Conservation (phyloP, 208 protist species). For the Leishmania major region DNA sequence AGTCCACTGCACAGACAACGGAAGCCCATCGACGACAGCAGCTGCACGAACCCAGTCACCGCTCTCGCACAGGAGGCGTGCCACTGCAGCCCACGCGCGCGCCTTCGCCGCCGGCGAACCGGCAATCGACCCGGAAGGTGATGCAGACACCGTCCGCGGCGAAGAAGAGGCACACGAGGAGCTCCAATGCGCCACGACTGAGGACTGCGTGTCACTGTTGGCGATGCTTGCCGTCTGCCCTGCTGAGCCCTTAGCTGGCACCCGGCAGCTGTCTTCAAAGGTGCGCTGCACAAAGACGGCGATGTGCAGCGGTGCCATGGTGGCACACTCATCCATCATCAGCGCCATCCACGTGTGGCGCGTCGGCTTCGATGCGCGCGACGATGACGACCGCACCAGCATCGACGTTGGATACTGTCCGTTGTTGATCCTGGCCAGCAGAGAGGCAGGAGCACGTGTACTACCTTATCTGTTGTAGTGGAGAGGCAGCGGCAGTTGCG, state of each 20-base stretch:
- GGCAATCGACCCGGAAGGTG: not conserved
- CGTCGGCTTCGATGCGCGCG: slow-evolving; percentile 6
- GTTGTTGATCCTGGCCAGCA: not conserved
- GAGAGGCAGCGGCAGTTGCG: not conserved
- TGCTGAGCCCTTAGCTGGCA: not conserved
- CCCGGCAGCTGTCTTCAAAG: not conserved
- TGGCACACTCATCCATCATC: slow-evolving; percentile 32
- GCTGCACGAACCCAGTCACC: slow-evolving; percentile 29
- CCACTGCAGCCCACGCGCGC: slow-evolving; percentile 31
- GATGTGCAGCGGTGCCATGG: slow-evolving; percentile 15
- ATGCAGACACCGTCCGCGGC: not conserved
- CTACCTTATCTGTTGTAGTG: not conserved
- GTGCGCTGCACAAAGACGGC: slow-evolving; percentile 13
- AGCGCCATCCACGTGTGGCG: slow-evolving; percentile 35
- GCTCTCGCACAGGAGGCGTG: slow-evolving; percentile 30
- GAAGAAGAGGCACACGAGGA: not conserved
- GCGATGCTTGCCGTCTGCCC: too few species aligned
- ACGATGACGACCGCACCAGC: slow-evolving; percentile 9
- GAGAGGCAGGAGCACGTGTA: not conserved
- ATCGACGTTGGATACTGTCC: not conserved
- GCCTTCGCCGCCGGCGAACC: slow-evolving; percentile 16
- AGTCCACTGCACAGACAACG: slow-evolving; percentile 2
- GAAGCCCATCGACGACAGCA: slow-evolving; percentile 32
- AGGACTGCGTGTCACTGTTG: not conserved
- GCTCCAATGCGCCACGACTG: not conserved